Evolutionary conservation across 1,284 basidiomycete genomes (phyloP).

Genomic region (Ustilago hordei): DNA sequence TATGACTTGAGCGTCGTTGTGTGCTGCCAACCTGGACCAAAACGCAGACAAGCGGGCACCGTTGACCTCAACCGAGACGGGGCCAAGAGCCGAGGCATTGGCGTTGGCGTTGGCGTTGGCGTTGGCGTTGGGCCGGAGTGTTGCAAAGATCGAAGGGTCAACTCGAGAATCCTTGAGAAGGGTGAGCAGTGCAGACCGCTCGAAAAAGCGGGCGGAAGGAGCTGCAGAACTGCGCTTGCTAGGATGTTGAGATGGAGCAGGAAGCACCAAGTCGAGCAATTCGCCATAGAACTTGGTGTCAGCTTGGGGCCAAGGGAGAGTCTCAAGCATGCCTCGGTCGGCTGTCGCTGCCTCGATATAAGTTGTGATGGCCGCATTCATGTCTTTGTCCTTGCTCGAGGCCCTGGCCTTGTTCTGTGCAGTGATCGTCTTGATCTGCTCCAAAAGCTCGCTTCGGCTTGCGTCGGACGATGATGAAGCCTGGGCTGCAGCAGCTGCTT

Average conservation of each 20-base stretch:
- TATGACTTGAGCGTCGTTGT: slow-evolving; percentile 30
- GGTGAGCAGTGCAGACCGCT: slow-evolving; percentile 20
- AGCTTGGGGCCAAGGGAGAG: slow-evolving; percentile 30
- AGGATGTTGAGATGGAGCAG: slow-evolving; percentile 15
- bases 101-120: slow-evolving; percentile 3
- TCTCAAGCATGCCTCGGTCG: slow-evolving; percentile 41
- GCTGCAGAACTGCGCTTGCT: slow-evolving; percentile 10
- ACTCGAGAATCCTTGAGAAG: slow-evolving; percentile 22
- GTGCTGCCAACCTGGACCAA: slow-evolving; percentile 29
- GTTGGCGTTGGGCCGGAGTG: slow-evolving; percentile 6
- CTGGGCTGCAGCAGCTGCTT: background rate
- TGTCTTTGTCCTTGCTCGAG: slow-evolving; percentile 16
- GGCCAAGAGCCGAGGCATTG: background rate
- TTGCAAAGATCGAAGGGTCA: slow-evolving; percentile 38
- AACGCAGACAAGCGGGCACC: slow-evolving; percentile 23
- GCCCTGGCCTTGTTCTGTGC: slow-evolving; percentile 5
- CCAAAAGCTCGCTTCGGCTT: slow-evolving; percentile 20
- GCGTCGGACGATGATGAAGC: slow-evolving; percentile 14
- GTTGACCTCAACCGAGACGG: slow-evolving; percentile 15
- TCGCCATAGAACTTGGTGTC: slow-evolving; percentile 26
- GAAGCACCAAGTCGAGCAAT: slow-evolving; percentile 32
- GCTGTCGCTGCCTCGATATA: slow-evolving; percentile 29
- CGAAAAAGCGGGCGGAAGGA: slow-evolving; percentile 5
- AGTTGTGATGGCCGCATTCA: slow-evolving; percentile 11
- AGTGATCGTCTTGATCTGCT: slow-evolving; percentile 24